Conservation (phyloP, 257 asterid genomes). For the Salvia splendens region DNA sequence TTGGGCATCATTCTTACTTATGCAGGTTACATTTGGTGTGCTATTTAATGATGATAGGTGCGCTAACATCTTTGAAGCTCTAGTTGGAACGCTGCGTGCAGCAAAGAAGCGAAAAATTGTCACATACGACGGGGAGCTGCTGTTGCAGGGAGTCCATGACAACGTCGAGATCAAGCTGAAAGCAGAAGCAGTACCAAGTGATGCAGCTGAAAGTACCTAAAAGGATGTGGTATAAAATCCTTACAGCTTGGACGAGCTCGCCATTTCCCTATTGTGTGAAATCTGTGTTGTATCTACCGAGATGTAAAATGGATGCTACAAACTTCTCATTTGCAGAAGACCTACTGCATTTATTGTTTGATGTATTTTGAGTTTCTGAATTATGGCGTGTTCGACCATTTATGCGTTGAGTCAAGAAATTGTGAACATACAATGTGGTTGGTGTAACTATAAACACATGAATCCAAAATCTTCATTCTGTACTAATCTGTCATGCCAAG, state of each 20-base stretch:
- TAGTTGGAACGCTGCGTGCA: constrained; percentile 95
- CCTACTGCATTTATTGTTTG: constrained; percentile 9
- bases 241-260: background rate
- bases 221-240: background rate
- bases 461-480: constrained; percentile 14
- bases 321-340: constrained; percentile 4
- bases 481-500: constrained; percentile 1
- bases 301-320: constrained; percentile 24
- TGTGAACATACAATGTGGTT: background rate
- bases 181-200: constrained; percentile 52
- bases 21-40: constrained; percentile 93
- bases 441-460: background rate
- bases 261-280: constrained; percentile 16
- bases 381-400: background rate
- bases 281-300: constrained; percentile 27
- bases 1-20: constrained; percentile 13
- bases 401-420: background rate
- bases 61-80: constrained; percentile 96
- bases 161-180: constrained; percentile 80
- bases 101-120: constrained; percentile 82
- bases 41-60: constrained; percentile 82
- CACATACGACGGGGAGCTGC: constrained; percentile 87
- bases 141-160: constrained; percentile 95
- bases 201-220: constrained; percentile 35
- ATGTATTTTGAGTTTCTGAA: constrained; percentile 17